Conservation (phyloP, 208 protist genomes). For the Acanthamoeba royreba region DNA sequence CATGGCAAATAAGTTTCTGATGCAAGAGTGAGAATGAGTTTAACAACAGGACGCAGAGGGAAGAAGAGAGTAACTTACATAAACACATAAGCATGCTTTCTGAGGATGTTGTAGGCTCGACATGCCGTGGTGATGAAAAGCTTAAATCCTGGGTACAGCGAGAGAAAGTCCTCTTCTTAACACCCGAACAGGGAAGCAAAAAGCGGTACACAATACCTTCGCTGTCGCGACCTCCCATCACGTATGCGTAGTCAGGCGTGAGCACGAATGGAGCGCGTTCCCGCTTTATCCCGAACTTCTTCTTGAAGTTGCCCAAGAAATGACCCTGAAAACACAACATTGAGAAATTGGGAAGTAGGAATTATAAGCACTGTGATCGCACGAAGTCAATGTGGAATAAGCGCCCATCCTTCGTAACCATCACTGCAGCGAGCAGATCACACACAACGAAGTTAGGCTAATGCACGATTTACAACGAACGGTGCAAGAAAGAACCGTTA, state of each 20-base stretch:
- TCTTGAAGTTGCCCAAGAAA: constrained; percentile 85
- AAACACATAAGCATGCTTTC: constrained; percentile 74
- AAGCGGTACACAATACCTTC: neutral
- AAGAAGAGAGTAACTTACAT: constrained; percentile 80
- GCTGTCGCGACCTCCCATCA: constrained; percentile 81
- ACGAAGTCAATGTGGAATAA: constrained; percentile 85
- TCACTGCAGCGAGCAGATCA: neutral
- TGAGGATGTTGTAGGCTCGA: constrained; percentile 78
- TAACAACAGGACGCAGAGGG: neutral
- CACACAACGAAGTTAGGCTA: neutral
- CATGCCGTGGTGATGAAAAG: constrained; percentile 65
- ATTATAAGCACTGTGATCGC: neutral
- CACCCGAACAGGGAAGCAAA: neutral
- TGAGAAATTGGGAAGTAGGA: neutral
- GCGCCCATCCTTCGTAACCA: neutral
- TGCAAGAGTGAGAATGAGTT: neutral
- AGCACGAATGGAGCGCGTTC: constrained; percentile 85
- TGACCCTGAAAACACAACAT: constrained; percentile 60
- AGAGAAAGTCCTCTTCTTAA: neutral
- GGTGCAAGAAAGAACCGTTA: constrained; percentile 49
- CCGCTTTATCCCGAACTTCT: constrained; percentile 25
- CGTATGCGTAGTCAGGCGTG: constrained; percentile 76
- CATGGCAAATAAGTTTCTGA: neutral
- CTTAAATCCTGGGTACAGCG: constrained; percentile 24
- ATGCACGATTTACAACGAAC: neutral